Evolutionary conservation across 345 rosid genomes (phyloP), one percentile per base, ranked within the genome.

Genomic region (Conringia planisiliqua): DNA sequence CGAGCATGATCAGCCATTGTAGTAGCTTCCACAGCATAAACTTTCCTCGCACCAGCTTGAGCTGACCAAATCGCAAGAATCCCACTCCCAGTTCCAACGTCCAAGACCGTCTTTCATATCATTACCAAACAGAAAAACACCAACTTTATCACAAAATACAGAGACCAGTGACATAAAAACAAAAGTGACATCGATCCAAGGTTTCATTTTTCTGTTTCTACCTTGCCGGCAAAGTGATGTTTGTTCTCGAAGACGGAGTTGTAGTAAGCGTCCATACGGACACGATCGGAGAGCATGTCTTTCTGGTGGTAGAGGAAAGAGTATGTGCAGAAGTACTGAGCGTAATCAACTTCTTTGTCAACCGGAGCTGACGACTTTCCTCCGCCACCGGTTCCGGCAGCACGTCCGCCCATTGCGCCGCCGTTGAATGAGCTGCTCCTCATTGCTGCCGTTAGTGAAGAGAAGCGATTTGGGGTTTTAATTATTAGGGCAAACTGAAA

Each of bases 1-100:
- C 88, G 92, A 22, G 98, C 99, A 85, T 95, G 98, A 76, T 90
- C 99, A 0, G 94, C 80, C 97, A 95, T 90, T 78, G 86, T 85
- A 26, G 99, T 92, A 9, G 99, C 97, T 80, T 95, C 99, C 3
- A 95, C 97, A 0, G 99, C 99, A 73, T 92, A 95, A 7, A 95
- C 99, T 84, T 92, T 95, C 84, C 88, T 89, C 3, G 99, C 99
- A 77, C 99, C 99, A 10, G 97, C 99, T 79, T 92, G 97, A 5
- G 99, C 99, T 10, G 97, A 92, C 99, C 99, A 95, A 46, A 95
- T 92, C 50, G 99, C 99, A 57, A 95, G 99, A 76, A 95, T 95
- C 43, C 99, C 99, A 81, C 97, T 95, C 44, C 99, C 99, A 0
- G 99, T 90, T 44, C 99, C 99, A 60, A 95, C 99, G 81, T 95